Percentiles rank a stretch among this genome's conserved stretches.
phyloP scores from a whole-genome alignment of 192 early-diverging fungal genomes.

The Diversispora eburnea region DNA sequence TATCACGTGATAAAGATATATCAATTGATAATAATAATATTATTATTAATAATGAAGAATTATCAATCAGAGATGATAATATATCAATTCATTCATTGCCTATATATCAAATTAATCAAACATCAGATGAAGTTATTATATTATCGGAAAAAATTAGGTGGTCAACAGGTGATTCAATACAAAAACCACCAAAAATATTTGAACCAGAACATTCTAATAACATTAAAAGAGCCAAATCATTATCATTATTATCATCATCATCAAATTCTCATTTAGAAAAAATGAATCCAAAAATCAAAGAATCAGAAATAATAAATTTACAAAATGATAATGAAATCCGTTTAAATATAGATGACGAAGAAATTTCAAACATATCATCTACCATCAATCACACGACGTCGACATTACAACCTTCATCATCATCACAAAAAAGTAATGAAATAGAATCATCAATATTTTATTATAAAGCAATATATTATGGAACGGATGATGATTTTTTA shows the following conservation, averaged over 20 bases:
- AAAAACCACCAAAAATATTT: neutral
- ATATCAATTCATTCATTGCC: neutral
- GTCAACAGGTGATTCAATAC: neutral
- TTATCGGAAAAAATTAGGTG: neutral
- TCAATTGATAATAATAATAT: neutral
- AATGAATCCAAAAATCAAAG: no score
- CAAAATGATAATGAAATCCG: no score
- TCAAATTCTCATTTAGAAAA: neutral
- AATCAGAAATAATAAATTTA: no score
- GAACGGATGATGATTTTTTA: conserved; percentile 69
- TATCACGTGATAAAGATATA: neutral
- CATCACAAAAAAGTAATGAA: neutral
- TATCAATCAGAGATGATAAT: neutral
- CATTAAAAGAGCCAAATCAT: neutral
- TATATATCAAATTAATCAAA: neutral
- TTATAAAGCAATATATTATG: conserved; percentile 37
- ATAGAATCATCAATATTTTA: neutral
- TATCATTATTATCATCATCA: neutral
- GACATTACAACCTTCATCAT: neutral
- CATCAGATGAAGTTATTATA: neutral
- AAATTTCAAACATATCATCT: no score
- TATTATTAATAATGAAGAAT: neutral
- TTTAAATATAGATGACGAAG: no score
- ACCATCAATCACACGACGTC: neutral
- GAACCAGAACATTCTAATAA: neutral